Base-by-base conservation (phyloP, 805 yeast species). In the Scheffersomyces coipomensis region DNA sequence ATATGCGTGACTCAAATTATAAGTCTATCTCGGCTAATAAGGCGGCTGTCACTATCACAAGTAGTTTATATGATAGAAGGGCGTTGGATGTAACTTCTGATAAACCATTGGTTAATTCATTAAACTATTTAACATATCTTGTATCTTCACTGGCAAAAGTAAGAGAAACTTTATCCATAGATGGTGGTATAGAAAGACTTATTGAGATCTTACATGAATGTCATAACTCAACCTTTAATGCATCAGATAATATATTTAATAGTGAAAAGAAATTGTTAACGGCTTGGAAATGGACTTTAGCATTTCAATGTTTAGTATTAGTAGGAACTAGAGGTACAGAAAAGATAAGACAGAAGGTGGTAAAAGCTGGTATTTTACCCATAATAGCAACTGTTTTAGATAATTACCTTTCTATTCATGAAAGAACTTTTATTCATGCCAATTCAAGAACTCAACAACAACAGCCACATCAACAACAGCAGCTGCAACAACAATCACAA, bases 261-360 rank as follows among this genome's bases (percentile, higher is more conserved):
- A 55, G 60, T 35, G 75, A 70, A 41, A 61, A 56, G 45, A 70
- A 66, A 43, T 75, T 81, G 19, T 69, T 88, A 46, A 71, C 85
- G n/a, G 90, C 95, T 0, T 91, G 97, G 97, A 91, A 91, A 66
- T 91, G 99, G 99, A 87, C 96, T 5, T 67, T 91, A 39, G 87
- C 97, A 0, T 81, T 93, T 55, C 99, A 91, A 66, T 90, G 97
- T 58, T 67, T 91, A 40, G 95, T 91, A 1, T 74, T 88, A 40
- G 81, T 91, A 15, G 97, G 97, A 11, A 89, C 97, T 1, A 75
- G 97, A 49, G 99, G 99, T 18, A 81, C 95, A 1, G 97, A 90
- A 60, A 67, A 71, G 37, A 87, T 90, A 35, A 73, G 99, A 37
- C 81, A 83, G 49, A 81, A 89, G 52, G 86, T 93, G 6, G 97